Evolutionary conservation across 495 filamentous ascomycete species (phyloP), one percentile per base, ranked within the genome.

Genomic region (Filosporella fistucella): DNA sequence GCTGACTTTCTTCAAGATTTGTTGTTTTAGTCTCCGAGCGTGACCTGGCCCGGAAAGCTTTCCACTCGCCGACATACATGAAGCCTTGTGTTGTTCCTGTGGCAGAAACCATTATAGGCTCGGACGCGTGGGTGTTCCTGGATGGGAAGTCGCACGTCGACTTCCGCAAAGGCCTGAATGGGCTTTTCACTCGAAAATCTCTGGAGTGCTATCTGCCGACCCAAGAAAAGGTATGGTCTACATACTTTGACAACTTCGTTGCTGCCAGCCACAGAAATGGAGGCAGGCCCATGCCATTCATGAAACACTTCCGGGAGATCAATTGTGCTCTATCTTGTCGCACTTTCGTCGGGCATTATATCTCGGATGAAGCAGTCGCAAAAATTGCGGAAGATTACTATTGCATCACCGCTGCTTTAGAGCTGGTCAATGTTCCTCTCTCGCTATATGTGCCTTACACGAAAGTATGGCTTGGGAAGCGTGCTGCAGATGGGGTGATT

Each of bases 341-440:
- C 43, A 95, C 93, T 18, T 97, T 97, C 63, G 91, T 96, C 42
- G 94, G 94, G 20, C 84, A 96, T 70, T 96, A 97, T 69, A 90
- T 96, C 62, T 74, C 81, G 38, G 88, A 96, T 49, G 85, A 85
- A 56, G 80, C 84, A 40, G 80, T 96, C 47, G 90, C 94, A 76
- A 93, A 91, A 72, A 91, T 98, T 52, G 85, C 91, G 47, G 87
- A 96, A 61, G 91, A 98, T 66, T 98, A 91, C 68, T 97, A 94
- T 66, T 75, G 86, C 56, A 93, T 97, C 61, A 98, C 93, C 16
- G 93, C 86, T 32, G 94, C 93, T 5, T 80, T 98, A 47, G 93
- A 98, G 62, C 78, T 98, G 29, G 93, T 98, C 68, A 97, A 97
- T 24, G 20, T 51, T 9, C 48, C 48, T 70, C 96, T 98, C 74